Conservation (phyloP, 2,329 filamentous ascomycete genomes). For the Trichoderma simmonsii region DNA sequence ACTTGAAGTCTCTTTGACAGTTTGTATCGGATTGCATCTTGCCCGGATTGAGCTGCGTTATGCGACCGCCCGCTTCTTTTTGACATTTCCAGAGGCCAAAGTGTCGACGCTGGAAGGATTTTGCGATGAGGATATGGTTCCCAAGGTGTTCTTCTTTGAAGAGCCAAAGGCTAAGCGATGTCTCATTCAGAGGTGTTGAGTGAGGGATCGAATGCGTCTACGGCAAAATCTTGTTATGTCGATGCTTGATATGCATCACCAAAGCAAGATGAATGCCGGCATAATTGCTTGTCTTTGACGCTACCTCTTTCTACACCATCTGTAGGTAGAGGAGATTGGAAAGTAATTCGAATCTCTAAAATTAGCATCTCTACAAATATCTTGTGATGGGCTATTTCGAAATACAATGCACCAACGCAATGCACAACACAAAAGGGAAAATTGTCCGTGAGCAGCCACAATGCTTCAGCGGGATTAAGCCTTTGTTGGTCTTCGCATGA, state of each 20-base stretch:
- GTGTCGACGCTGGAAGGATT: conserved; percentile 33
- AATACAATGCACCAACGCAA: no score
- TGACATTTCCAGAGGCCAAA: conserved; percentile 37
- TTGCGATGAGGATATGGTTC: conserved; percentile 34
- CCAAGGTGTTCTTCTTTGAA: conserved; percentile 31
- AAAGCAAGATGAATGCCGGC: not conserved
- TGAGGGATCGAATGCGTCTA: not conserved
- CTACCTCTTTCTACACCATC: not conserved
- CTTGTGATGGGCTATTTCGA: not conserved
- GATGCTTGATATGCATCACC: not conserved
- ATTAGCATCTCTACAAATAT: not conserved
- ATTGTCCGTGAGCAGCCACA: no score
- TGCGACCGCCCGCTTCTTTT: conserved; percentile 49
- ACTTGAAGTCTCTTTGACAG: conserved; percentile 18
- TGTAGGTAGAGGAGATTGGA: not conserved
- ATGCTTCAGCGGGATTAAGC: not conserved
- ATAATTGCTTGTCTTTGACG: not conserved
- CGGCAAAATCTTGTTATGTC: no score
- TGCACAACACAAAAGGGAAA: not conserved
- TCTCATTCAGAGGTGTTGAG: conserved; percentile 15
- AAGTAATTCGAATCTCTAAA: rapidly evolving
- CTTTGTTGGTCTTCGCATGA: not conserved
- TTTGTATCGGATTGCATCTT: conserved; percentile 56
- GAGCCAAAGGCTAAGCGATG: conserved; percentile 31
- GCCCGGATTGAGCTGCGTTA: conserved; percentile 53